Conservation (phyloP, 2,329 filamentous ascomycete genomes). For the Ophiocordyceps camponoti-floridani region DNA sequence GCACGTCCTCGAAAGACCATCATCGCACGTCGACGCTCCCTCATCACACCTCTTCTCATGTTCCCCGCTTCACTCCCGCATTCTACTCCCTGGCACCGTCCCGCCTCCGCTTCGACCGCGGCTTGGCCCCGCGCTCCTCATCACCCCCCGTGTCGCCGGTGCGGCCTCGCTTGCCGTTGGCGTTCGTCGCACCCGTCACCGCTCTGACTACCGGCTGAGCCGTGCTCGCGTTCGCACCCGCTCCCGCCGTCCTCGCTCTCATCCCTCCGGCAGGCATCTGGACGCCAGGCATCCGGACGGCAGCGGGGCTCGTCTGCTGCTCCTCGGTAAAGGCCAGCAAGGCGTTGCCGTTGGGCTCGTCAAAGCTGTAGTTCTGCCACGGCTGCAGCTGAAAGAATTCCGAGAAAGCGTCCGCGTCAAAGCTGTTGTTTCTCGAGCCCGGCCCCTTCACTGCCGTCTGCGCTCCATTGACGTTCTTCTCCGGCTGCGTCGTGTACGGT, state of each 20-base stretch:
- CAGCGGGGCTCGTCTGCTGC: background rate
- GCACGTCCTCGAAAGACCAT: too few relatives aligned
- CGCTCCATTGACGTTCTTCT: too few relatives aligned
- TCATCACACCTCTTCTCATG: too few relatives aligned
- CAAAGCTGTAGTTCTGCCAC: background rate
- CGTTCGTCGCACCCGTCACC: background rate
- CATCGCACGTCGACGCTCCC: too few relatives aligned
- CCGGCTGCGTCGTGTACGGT: too few relatives aligned
- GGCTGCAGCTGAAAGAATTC: background rate
- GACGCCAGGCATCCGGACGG: background rate
- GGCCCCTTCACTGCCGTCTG: background rate
- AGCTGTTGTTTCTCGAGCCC: background rate
- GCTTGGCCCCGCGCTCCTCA: background rate
- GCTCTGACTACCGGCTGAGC: too few relatives aligned
- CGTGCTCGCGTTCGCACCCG: background rate
- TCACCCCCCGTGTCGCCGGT: background rate
- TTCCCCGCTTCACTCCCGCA: too few relatives aligned
- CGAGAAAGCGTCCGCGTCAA: background rate
- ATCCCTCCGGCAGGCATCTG: background rate
- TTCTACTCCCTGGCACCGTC: background rate
- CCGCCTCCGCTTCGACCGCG: conserved; percentile 1
- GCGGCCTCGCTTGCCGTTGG: background rate
- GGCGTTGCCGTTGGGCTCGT: background rate
- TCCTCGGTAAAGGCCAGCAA: background rate
- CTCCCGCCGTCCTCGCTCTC: background rate